Percentiles rank a stretch among this genome's conserved stretches.
These are phyloP conservation scores for Botrytis elliptica DNA, from an alignment of 2,329 filamentous ascomycete species.

Conservation along the genomic window DNA sequence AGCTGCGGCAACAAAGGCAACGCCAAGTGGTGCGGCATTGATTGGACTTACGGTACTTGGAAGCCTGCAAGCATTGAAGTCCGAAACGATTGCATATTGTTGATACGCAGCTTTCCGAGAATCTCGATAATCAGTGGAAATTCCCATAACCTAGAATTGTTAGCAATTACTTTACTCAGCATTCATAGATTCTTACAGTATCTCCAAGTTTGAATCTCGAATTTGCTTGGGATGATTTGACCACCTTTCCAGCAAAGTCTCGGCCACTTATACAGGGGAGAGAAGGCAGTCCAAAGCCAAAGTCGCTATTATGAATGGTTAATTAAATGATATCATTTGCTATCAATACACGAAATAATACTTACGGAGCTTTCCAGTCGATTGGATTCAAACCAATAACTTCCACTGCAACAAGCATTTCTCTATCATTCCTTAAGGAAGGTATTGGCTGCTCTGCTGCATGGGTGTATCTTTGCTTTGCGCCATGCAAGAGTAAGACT, in stretches of 20 bases:
- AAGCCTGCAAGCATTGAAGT: conserved; percentile 37
- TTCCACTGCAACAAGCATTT: conserved; percentile 62
- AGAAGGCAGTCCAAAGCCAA: conserved; percentile 36
- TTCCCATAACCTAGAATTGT: conserved; percentile 39
- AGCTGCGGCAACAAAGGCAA: conserved; percentile 57
- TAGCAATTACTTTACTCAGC: conserved; percentile 31
- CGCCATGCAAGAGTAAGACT: conserved; percentile 50
- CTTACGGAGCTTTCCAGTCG: conserved; percentile 76
- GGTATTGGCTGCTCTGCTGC: conserved; percentile 49
- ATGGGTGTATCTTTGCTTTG: conserved; percentile 51
- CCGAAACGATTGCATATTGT: conserved; percentile 52
- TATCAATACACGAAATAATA: conserved; percentile 56
- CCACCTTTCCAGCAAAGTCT: conserved; percentile 66
- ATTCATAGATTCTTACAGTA: conserved; percentile 41
- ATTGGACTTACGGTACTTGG: conserved; percentile 27
- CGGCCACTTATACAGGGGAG: conserved; percentile 38
- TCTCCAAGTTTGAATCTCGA: conserved; percentile 56
- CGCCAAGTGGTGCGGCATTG: conserved; percentile 36
- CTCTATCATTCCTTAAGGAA: conserved; percentile 50
- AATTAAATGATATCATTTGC: conserved; percentile 3
- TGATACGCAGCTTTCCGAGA: conserved; percentile 37
- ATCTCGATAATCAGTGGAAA: conserved; percentile 39
- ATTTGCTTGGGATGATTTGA: conserved; percentile 45
- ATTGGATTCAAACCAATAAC: conserved; percentile 70
- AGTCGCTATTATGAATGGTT: conserved; percentile 31